Base-by-base conservation (phyloP, 805 yeast genomes). In the Saccharomycopsis sp. region DNA sequence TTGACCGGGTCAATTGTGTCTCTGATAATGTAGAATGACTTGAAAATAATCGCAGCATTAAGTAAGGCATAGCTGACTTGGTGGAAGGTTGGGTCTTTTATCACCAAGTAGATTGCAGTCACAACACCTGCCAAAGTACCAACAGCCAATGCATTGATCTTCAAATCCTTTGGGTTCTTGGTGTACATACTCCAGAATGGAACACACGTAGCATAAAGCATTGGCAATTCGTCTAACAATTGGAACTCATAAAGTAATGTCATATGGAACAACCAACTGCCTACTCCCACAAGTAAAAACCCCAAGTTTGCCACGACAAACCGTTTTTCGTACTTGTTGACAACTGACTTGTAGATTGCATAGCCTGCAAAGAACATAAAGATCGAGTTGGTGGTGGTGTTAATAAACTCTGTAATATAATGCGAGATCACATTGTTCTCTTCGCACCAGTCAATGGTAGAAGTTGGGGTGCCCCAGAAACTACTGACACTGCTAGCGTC, bases 361-460 rank as follows among this genome's bases (percentile, higher is more conserved):
- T 76, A 86, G n/a, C 67, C 53, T 0, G 96, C 96, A 20, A 82
- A 70, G 3, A 78, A 64, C 47, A 81, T 73, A 64, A 83, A 84
- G 38, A 75, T 75, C 1, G 78, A 72, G 63, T 94, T 94, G 50
- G 99, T 90, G 25, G 84, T 66, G 2, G 97, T 89, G 69, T 94
- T 94, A 60, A 93, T 79, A 58, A 89, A 87, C 70, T 94, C 99
- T 2, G 98, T 97, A 56, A 94, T 78, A 67, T 88, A 94, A 12
- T 80, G 80, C 12, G 93, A 80, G 1, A 92, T 88, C 9, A 91
- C 93, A 69, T 93, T 93, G 74, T 93, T 93, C 71, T 94, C 98
- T 68, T 93, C 99, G 73, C 99, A 93, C 98, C 98, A 93, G 68
- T 93, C 99, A 44, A 94, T 94, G n/a, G 98, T 92, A 44, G 97